Base-by-base conservation (phyloP, 805 yeast genomes). In the Cyberlindnera euphorbiiphila region DNA sequence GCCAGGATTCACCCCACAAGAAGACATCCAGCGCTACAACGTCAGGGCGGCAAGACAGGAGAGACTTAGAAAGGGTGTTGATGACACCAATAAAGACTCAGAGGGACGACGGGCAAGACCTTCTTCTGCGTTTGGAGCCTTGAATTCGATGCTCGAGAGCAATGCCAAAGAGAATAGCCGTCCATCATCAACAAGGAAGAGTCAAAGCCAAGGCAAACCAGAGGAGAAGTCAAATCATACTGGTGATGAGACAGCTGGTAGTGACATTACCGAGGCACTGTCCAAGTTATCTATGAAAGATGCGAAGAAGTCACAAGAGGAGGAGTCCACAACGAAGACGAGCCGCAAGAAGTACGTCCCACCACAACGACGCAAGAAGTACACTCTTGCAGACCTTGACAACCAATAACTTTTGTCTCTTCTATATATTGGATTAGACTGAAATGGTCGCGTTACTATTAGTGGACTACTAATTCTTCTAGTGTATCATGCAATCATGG, bases 1-100 rank as follows among this genome's bases (percentile, higher is more conserved):
- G 30, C 53, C 51, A 2, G 60, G 60, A 0, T 56, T 34, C 31
- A 37, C 44, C 7, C 49, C 57, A 10, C 29, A 33, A 8, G 56
- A 52, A 11, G 56, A 53, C 22, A 32, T 46, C 11, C 37, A 45
- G 30, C 38, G 49, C 16, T 47, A 49, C 29, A 43, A 40, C 30
- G 52, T 45, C 3, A 32, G 43, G 15, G 45, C 27, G 23, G 32
- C 39, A 10, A 36, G 46, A 28, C 18, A 24, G 21, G 32, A 37
- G 29, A 35, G 41, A 21, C 20, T 10, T n/a, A n/a, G n/a, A n/a
- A n/a, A n/a, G n/a, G n/a, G n/a, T n/a, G n/a, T n/a, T n/a, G n/a
- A n/a, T n/a, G n/a, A n/a, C n/a, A n/a, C n/a, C n/a, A n/a, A n/a
- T n/a, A 13, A 16, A 23, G 17, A 24, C 32, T 23, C 20, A 25